phyloP scores from a whole-genome alignment of 768 basidiomycete genomes.

The Polyporus arcularius region DNA sequence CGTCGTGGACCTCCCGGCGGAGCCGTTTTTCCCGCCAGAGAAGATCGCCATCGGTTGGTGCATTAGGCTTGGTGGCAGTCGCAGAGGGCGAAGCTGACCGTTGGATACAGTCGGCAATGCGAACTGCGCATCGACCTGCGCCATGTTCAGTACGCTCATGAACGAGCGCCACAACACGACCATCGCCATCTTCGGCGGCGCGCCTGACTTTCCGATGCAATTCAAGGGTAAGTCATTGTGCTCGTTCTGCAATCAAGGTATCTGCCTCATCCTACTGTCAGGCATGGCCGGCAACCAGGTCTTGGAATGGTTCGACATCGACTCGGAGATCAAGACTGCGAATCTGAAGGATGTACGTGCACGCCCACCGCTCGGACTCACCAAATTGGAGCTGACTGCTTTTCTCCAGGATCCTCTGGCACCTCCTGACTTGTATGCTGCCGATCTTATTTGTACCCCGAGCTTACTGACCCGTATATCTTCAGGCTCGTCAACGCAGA shows the following conservation, averaged over 20 bases:
- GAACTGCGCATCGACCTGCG: conserved; percentile 61
- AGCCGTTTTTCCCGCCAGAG: conserved; percentile 48
- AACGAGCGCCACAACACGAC: conserved; percentile 53
- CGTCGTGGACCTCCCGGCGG: conserved; percentile 38
- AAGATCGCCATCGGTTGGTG: conserved; percentile 29
- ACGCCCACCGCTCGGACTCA: conserved; percentile 1
- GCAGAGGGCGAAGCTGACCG: not conserved
- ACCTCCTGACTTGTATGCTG: conserved; percentile 39
- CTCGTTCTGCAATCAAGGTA: not conserved
- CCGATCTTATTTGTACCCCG: not conserved
- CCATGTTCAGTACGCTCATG: conserved; percentile 65
- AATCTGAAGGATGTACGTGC: conserved; percentile 34
- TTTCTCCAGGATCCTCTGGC: conserved; percentile 35
- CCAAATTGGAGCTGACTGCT: not conserved
- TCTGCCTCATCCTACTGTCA: not conserved
- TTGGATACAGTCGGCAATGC: conserved; percentile 25
- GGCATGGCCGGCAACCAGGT: conserved; percentile 66
- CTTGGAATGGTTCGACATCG: conserved; percentile 59
- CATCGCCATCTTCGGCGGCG: conserved; percentile 59
- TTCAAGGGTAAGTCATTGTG: conserved; percentile 40
- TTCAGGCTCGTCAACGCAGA: conserved; percentile 38
- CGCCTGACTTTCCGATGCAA: conserved; percentile 49
- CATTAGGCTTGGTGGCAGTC: not conserved
- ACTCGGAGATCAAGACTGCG: conserved; percentile 60
- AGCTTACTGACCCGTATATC: conserved; percentile 1